Base-by-base conservation (phyloP, 2,329 filamentous ascomycete species). In the Diaporthe aspalathi region DNA sequence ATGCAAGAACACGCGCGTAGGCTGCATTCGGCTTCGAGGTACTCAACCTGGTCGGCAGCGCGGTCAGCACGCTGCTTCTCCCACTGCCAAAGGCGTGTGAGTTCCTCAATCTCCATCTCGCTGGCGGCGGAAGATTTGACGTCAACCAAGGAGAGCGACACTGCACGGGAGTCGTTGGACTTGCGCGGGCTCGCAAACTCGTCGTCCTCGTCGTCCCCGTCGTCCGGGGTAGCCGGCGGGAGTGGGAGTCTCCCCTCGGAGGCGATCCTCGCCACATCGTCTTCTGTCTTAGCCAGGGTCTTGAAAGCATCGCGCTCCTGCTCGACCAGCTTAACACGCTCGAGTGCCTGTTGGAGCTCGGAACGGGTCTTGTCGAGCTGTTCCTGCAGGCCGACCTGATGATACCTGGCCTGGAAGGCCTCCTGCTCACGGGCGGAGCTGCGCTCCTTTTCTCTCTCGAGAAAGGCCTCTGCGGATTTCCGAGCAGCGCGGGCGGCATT, bases 271-370 rank as follows among this genome's bases (percentile, higher is more conserved):
- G 91, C 88, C 29, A 94, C 87, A 24, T 80, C 79, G 78, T 94
- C 92, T 76, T 94, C 92, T 76, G 92, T 92, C 81, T 92, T 87
- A 40, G 92, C 88, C 65, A 90, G 90, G 3, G 88, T 90, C 82
- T 92, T 93, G 77, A 93, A 88, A 3, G 91, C 89, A 78, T 94
- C 92, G 9, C 92, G 90, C 80, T 95, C 93, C 77, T 92, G 89
- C 78, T 94, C 92, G 20, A 92, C 85, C 40, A 91, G 81, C 78
- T 87, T 89, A 75, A 93, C 84, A 57, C 86, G 87, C 74, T 92
- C 90, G 60, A 88, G 84, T 22, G 91, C 85, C 73, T 90, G 87
- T 29, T 90, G 85, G 2, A 94, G 83, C 45, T 73, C 71, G 27
- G 56, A 40, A 32, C 68, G 71, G 53, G 57, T 68, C 57, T 73